A percentile compares a stretch with the other conserved stretches of the same genome.
These are phyloP conservation scores for Pseudozyma pruni DNA, from an alignment of 1,284 basidiomycete genomes.

Conservation along the genomic window DNA sequence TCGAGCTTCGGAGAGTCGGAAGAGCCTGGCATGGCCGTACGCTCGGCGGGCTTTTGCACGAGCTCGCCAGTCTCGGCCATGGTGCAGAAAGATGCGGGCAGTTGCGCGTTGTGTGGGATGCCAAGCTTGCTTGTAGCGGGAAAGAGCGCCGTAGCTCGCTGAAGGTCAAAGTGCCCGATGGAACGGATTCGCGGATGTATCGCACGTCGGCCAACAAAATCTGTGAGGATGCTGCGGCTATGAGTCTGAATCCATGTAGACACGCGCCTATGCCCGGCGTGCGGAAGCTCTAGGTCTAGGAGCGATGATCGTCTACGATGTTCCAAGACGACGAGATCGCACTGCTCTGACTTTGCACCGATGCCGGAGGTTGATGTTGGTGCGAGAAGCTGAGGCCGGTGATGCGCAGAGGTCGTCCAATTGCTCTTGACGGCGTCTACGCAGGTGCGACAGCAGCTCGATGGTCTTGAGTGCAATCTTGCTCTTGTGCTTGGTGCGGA, in stretches of 20 bases:
- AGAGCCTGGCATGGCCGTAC: not conserved
- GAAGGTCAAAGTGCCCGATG: not conserved
- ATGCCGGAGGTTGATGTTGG: too few relatives aligned
- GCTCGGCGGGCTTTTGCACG: constrained; percentile 10
- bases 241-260: constrained; percentile 8
- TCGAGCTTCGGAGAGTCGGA: constrained; percentile 3
- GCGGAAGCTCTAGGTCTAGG: constrained; percentile 32
- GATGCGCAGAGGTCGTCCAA: too few relatives aligned
- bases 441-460: too few relatives aligned
- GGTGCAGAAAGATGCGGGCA: not conserved
- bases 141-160: not conserved
- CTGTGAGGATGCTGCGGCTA: too few relatives aligned
- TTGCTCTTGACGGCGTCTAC: too few relatives aligned
- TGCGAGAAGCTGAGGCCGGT: too few relatives aligned
- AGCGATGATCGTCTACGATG: constrained; percentile 15
- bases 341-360: not conserved
- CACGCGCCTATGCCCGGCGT: constrained; percentile 20
- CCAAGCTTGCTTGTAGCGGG: not conserved
- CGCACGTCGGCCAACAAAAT: not conserved
- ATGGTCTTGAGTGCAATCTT: too few relatives aligned
- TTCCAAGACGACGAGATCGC: not conserved
- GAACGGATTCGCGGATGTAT: not conserved
- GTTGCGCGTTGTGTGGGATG: not conserved
- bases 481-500: too few relatives aligned
- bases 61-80: constrained; percentile 16